Percentiles rank a stretch among this genome's conserved stretches.
phyloP scores from a whole-genome alignment of 192 early-diverging fungal species.

The Rhizophagus sp. region DNA sequence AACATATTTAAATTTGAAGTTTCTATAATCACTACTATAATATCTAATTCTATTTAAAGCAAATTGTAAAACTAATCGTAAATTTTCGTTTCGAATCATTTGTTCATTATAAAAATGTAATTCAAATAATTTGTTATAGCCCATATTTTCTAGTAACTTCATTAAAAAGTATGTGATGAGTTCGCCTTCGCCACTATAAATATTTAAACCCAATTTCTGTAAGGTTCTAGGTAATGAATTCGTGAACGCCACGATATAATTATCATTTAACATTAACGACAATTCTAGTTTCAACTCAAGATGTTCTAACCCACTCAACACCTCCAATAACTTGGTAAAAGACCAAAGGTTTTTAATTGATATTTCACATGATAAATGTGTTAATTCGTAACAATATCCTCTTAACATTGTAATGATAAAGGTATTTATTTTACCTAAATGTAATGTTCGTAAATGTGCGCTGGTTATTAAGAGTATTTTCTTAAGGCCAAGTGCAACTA shows the following conservation, averaged over 20 bases:
- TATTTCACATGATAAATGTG: background rate
- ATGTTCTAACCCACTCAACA: background rate
- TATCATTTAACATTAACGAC: background rate
- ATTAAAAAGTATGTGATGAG: background rate
- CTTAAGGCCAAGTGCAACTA: background rate
- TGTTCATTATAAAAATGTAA: background rate
- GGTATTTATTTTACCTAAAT: background rate
- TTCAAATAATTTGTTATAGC: background rate
- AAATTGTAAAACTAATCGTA: background rate
- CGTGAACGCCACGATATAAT: background rate
- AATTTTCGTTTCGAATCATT: background rate
- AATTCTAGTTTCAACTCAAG: background rate
- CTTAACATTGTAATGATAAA: background rate
- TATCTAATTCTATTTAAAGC: background rate
- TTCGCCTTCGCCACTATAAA: background rate
- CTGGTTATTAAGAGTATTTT: background rate
- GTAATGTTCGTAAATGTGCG: background rate
- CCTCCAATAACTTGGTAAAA: background rate
- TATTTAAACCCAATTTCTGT: background rate
- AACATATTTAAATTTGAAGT: background rate
- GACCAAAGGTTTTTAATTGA: background rate
- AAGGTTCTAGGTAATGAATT: background rate
- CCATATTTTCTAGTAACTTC: background rate
- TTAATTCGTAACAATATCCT: background rate
- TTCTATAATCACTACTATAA: background rate